Evolutionary conservation across 371 early-diverging fungal species (phyloP), one percentile per base, ranked within the genome.

Genomic region (Mortierella sp.): DNA sequence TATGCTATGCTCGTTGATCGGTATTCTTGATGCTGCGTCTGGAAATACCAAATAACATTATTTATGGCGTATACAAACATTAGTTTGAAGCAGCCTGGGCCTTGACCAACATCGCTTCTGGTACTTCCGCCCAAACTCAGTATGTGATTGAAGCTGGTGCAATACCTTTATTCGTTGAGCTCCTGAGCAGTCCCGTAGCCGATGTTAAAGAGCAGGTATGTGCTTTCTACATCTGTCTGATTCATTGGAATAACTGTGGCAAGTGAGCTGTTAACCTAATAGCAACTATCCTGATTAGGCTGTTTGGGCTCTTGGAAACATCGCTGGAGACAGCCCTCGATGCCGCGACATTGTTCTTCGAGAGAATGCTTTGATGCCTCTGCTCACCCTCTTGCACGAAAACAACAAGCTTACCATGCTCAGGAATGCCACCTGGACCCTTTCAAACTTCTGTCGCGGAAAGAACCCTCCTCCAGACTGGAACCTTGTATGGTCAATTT

Each of bases 11-110:
- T 16, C 28, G 55, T 62, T 45, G 70, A 30, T 47, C 1, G 11
- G 11, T 58, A 6, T 35, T 35, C 5, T 68, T 64, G 35, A 43
- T 43, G 4, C 16, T 43, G 43, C 43, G 3, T 16, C 11, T 9
- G 16, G 32, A 14, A 35, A 58, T n/a, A 10, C 26, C 47, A 16
- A 65, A 14, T 64, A 68, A 62, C 52, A 16, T 60, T 37, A 26
- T 57, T 24, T 64, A 39, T 24, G 45, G 9, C 39, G 14, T 54
- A 22, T 54, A 98, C 84, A 66, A 35, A 90, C 28, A 62, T 30
- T 72, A 98, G 96, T 98, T 99, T 85, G 99, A 99, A 87, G 95
- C 99, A 66, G 99, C 99, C 20, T 99, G 99, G 99, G 99, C 99
- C 47, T 89, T 99, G 74, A 99, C 99, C 70, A 99, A 99, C 88